phyloP scores from a whole-genome alignment of 768 basidiomycete species.

The Russula dissimulans region DNA sequence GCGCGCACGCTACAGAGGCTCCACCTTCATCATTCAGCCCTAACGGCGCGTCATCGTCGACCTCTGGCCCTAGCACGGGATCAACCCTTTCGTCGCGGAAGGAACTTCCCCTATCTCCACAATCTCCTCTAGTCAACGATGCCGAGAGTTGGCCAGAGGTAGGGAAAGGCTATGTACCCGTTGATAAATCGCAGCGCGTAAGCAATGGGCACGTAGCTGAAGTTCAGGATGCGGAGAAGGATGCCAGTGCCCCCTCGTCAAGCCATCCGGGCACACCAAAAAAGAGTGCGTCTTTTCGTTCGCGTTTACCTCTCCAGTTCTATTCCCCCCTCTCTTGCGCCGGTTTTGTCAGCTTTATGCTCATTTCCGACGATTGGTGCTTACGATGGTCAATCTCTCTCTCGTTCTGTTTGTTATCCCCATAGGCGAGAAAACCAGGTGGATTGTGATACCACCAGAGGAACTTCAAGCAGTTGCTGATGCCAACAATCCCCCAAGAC shows the following conservation, averaged over 20 bases:
- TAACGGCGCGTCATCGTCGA: conserved; percentile 8
- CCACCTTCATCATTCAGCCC: neutral
- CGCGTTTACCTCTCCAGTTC: neutral
- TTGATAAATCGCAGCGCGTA: conserved; percentile 9
- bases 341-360: conserved; percentile 1
- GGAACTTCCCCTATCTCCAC: conserved; percentile 27
- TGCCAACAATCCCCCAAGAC: conserved; percentile 24
- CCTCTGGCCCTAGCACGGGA: conserved; percentile 16
- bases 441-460: conserved; percentile 48
- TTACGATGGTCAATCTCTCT: neutral
- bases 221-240: conserved; percentile 20
- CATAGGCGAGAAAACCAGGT: conserved; percentile 49
- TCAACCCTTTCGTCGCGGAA: conserved; percentile 41
- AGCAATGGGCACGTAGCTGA: conserved; percentile 13
- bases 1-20: conserved; percentile 3
- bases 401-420: neutral
- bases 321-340: neutral
- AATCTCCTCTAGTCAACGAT: conserved; percentile 27
- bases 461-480: conserved; percentile 49
- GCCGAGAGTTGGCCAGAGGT: conserved; percentile 39
- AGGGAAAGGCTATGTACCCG: conserved; percentile 26
- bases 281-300: conserved; percentile 29
- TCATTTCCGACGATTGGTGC: conserved; percentile 1
- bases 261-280: conserved; percentile 27
- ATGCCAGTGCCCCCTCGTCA: conserved; percentile 18